phyloP scores from a whole-genome alignment of 306 rosid species.

The Medicago truncatula region DNA sequence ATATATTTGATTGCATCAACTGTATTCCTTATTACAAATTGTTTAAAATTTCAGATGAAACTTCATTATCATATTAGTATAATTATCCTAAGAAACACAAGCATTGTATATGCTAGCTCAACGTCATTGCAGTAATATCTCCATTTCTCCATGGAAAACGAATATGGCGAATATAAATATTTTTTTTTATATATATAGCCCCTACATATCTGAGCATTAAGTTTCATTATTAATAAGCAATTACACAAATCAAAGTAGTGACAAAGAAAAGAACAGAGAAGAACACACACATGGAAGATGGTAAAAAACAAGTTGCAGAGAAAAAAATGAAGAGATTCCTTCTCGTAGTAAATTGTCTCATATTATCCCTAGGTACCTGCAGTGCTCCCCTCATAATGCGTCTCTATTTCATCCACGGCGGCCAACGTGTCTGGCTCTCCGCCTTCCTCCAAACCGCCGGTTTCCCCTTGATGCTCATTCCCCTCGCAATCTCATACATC shows the following conservation, averaged over 20 bases:
- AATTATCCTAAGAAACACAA: too few species aligned
- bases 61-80: too few species aligned
- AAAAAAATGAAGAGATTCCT: conserved; percentile 43
- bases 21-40: too few species aligned
- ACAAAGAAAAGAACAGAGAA: not conserved
- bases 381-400: conserved; percentile 76
- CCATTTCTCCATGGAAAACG: too few species aligned
- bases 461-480: conserved; percentile 66
- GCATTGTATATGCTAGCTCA: too few species aligned
- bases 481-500: conserved; percentile 49
- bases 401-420: conserved; percentile 80
- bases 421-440: conserved; percentile 75
- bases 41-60: not conserved
- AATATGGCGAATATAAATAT: too few species aligned
- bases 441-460: conserved; percentile 70
- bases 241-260: not conserved
- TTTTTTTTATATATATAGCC: too few species aligned
- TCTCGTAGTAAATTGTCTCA: conserved; percentile 52
- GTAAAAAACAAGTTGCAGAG: not conserved
- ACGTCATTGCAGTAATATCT: too few species aligned
- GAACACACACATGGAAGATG: not conserved
- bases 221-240: not conserved
- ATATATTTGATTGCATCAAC: too few species aligned
- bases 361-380: conserved; percentile 53
- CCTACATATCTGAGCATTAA: too few species aligned